phyloP scores from a whole-genome alignment of 805 yeast species.

The Candida alai region DNA sequence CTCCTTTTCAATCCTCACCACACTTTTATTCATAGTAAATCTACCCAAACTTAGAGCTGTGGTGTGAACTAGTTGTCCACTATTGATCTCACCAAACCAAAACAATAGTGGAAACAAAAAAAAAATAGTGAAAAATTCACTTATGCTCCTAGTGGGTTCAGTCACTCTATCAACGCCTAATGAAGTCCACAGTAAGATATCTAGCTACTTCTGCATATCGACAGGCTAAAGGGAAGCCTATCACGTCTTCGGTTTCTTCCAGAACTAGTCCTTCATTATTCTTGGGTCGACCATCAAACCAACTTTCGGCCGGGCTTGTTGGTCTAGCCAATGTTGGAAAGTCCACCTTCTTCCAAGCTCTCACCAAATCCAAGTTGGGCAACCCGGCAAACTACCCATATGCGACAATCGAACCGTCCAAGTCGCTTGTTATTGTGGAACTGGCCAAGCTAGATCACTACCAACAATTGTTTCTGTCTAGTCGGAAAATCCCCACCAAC shows the following conservation, averaged over 20 bases:
- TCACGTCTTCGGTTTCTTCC: neutral
- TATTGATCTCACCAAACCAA: too few relatives aligned
- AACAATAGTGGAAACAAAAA: too few relatives aligned
- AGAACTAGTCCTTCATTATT: neutral
- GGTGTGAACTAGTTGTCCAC: too few relatives aligned
- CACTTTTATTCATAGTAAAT: too few relatives aligned
- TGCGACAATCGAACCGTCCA: conserved; percentile 75
- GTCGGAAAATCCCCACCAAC: conserved; percentile 49
- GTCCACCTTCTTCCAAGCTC: conserved; percentile 46
- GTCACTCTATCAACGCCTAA: too few relatives aligned
- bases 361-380: conserved; percentile 56
- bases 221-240: neutral
- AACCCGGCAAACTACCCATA: conserved; percentile 61
- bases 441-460: conserved; percentile 48
- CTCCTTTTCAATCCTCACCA: too few relatives aligned
- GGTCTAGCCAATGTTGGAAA: conserved; percentile 64
- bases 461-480: conserved; percentile 45
- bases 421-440: conserved; percentile 54
- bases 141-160: too few relatives aligned
- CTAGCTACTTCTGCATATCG: neutral
- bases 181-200: too few relatives aligned
- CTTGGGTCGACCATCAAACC: conserved; percentile 34
- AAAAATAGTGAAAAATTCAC: too few relatives aligned
- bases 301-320: conserved; percentile 40
- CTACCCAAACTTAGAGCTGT: too few relatives aligned